Percentiles rank a stretch among this genome's conserved stretches.
Conservation (phyloP, 2,329 filamentous ascomycete species). For the Fusarium oligoseptatum region DNA sequence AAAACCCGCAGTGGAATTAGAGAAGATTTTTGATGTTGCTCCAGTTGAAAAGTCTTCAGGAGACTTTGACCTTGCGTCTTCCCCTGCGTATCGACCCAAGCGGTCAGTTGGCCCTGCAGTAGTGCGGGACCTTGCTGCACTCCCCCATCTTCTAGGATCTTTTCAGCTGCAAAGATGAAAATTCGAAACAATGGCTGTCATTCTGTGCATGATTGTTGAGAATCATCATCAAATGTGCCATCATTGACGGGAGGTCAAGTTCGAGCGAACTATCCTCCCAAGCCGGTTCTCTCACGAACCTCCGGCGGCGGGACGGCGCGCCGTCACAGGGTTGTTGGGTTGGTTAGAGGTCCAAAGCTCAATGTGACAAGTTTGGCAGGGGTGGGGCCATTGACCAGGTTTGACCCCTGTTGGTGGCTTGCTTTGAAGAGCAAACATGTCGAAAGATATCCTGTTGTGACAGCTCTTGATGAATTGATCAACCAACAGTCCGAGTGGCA, state of each 20-base stretch:
- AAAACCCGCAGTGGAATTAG: background rate
- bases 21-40: slow-evolving; percentile 5
- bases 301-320: slow-evolving; percentile 32
- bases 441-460: slow-evolving; percentile 8
- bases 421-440: slow-evolving; percentile 31
- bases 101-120: slow-evolving; percentile 24
- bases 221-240: background rate
- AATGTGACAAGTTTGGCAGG: slow-evolving; percentile 12
- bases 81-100: slow-evolving; percentile 17
- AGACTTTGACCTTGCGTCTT: slow-evolving; percentile 29
- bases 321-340: slow-evolving; percentile 15
- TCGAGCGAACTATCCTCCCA: background rate
- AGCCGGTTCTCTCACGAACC: slow-evolving; percentile 1
- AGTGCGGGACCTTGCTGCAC: slow-evolving; percentile 30
- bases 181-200: slow-evolving; percentile 5
- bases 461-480: slow-evolving; percentile 9
- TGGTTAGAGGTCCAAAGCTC: slow-evolving; percentile 10
- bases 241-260: background rate
- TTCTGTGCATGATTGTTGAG: slow-evolving; percentile 8
- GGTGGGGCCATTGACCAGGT: slow-evolving; percentile 22
- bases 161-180: background rate
- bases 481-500: slow-evolving; percentile 18
- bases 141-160: slow-evolving; percentile 10
- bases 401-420: slow-evolving; percentile 35
- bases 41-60: slow-evolving; percentile 36